phyloP scores from a whole-genome alignment of 116 monocot species.

The Trichopus zeylanicus region DNA sequence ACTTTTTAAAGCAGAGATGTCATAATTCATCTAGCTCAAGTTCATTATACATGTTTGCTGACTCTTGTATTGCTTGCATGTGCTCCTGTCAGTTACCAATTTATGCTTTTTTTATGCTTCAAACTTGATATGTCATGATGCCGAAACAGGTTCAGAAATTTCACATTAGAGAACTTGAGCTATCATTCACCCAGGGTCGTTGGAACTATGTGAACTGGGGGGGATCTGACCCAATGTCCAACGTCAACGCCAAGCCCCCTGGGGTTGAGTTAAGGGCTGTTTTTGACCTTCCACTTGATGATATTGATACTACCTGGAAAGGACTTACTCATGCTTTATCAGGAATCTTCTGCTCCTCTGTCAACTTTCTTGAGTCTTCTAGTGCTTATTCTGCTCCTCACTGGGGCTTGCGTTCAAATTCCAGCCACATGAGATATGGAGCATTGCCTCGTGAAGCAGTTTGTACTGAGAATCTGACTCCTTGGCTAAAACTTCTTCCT shows the following conservation, averaged over 20 bases:
- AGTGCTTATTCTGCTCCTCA: constrained; percentile 62
- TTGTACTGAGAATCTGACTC: constrained; percentile 96
- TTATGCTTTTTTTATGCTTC: too few relatives aligned
- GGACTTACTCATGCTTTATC: constrained; percentile 87
- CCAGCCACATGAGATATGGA: constrained; percentile 67
- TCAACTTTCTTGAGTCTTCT: constrained; percentile 86
- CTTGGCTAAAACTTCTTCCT: constrained; percentile 95
- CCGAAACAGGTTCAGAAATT: constrained; percentile 72
- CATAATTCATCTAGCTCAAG: too few relatives aligned
- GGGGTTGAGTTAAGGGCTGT: constrained; percentile 92
- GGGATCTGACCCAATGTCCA: constrained; percentile 67
- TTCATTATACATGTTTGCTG: too few relatives aligned
- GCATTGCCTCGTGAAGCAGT: constrained; percentile 94
- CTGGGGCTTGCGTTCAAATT: constrained; percentile 57
- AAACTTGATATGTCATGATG: constrained; percentile 15
- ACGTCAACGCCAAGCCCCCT: constrained; percentile 78
- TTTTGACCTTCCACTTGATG: constrained; percentile 51
- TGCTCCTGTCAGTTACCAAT: too few relatives aligned
- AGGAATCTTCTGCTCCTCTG: constrained; percentile 91
- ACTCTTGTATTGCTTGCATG: too few relatives aligned
- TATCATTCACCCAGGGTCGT: constrained; percentile 94
- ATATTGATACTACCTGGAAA: constrained; percentile 80
- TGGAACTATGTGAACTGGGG: constrained; percentile 97
- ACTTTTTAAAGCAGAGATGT: too few relatives aligned
- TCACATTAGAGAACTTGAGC: constrained; percentile 65